Percentiles rank a stretch among this genome's conserved stretches.
These are phyloP conservation scores for Botrytis paeoniae DNA, from an alignment of 2,329 filamentous ascomycete genomes.

Conservation along the genomic window DNA sequence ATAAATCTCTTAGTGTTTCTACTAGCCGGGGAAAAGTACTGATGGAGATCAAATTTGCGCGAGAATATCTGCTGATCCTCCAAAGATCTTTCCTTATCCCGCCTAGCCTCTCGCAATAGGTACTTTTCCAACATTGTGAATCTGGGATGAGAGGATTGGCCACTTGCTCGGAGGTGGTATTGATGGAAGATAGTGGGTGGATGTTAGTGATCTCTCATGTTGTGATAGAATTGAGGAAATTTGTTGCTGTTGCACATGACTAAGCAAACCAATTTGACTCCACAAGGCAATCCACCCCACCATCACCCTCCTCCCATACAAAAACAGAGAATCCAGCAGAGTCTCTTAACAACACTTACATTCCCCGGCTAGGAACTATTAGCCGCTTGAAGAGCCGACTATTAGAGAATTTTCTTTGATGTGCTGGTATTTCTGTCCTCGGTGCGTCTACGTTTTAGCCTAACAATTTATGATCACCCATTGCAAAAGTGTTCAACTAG, in stretches of 20 bases:
- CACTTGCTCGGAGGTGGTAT: background rate
- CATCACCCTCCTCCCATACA: too few relatives aligned
- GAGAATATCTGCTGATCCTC: background rate
- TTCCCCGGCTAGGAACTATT: background rate
- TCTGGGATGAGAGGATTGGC: background rate
- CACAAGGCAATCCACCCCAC: too few relatives aligned
- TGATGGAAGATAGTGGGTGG: background rate
- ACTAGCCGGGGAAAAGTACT: slow-evolving; percentile 1
- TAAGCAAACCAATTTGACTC: background rate
- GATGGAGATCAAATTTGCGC: slow-evolving; percentile 9
- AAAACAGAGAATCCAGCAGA: background rate
- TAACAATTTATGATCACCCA: background rate
- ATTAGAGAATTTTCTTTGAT: background rate
- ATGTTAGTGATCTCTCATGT: background rate
- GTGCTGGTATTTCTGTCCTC: background rate
- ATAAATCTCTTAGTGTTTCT: slow-evolving; percentile 6
- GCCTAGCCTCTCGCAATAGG: background rate
- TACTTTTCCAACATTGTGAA: background rate
- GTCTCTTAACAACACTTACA: background rate
- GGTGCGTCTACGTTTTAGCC: fast-evolving
- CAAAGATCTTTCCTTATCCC: background rate
- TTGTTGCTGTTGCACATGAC: background rate
- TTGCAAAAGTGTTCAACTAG: background rate
- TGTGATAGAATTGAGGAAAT: background rate
- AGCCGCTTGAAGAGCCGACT: background rate